Evolutionary conservation across 768 basidiomycete species (phyloP), one percentile per base, ranked within the genome.

Genomic region (Hysterangium stoloniferum): DNA sequence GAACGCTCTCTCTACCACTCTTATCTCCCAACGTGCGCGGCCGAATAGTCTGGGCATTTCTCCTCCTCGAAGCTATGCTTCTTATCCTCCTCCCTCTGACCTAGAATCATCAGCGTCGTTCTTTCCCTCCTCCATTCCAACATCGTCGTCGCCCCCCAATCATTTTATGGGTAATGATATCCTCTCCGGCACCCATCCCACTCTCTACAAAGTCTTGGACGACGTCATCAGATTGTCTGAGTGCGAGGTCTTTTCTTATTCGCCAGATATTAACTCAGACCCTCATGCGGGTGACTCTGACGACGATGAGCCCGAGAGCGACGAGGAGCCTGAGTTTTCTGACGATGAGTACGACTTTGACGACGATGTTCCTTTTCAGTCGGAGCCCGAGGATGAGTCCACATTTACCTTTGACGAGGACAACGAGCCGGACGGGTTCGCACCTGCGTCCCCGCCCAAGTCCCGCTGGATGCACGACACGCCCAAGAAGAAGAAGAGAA

Each of bases 181-280:
- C 58, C 75, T 86, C 51, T 78, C 84, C 0, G 86, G 87, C 55
- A 92, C 89, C 13, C 90, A 96, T 66, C 91, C 95, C 1, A 78
- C 85, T 44, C 74, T 98, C 24, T 92, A 87, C 66, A 84, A 84
- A 52, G 77, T 87, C 51, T 78, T 99, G 38, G 84, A 93, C 74
- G 85, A 93, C 37, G 86, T 88, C 60, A 88, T 99, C 57, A 85
- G 86, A 20, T 75, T 99, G 20, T 70, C 79, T 34, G 93, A 97
- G 54, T 96, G 91, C 71, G 94, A 97, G 63, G 92, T 97, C 52
- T 99, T 85, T 68, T 87, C 90, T 2, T 99, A 93, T 71, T 76
- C 79, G 34, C 96, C 95, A 41, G 91, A 95, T 66, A 82, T 86
- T 53, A 91, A 95, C 57, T 84, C 85, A 22, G 96, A 99, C 70